These are phyloP conservation scores for Aureobasidium uvarum DNA, from an alignment of 2,329 filamentous ascomycete genomes.

Conservation along the genomic window DNA sequence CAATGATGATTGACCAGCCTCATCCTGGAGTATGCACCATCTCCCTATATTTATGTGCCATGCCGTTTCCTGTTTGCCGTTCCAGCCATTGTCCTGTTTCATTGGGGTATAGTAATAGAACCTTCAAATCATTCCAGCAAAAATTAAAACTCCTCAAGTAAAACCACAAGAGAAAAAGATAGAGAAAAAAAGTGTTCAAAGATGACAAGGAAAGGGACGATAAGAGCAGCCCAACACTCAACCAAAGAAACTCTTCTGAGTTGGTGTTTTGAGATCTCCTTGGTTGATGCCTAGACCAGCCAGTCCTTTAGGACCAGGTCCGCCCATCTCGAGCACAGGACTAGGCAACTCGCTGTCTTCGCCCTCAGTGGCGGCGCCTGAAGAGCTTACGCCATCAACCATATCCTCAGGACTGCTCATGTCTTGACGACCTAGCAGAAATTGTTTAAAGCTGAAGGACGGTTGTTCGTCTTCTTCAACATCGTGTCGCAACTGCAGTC, in stretches of 20 bases:
- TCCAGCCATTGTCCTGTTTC: background rate
- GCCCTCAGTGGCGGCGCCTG: background rate
- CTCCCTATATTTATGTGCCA: background rate
- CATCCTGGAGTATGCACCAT: background rate
- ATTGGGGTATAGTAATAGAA: background rate
- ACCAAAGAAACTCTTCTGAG: conserved; percentile 26
- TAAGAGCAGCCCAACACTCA: background rate
- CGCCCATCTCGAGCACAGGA: conserved; percentile 23
- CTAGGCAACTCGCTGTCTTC: conserved; percentile 12
- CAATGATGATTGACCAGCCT: background rate
- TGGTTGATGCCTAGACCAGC: conserved; percentile 22
- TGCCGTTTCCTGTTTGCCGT: background rate
- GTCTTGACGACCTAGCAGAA: conserved; percentile 7
- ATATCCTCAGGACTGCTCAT: conserved; percentile 26
- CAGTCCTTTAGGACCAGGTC: background rate
- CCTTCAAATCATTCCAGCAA: background rate
- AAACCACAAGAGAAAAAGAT: background rate
- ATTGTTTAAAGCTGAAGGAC: conserved; percentile 25
- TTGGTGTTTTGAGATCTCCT: conserved; percentile 23
- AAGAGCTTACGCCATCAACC: conserved; percentile 5
- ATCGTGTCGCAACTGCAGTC: conserved; percentile 13
- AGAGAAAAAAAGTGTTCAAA: background rate
- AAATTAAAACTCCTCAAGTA: background rate
- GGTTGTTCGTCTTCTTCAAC: conserved; percentile 5
- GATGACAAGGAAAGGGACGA: background rate